Evolutionary conservation across 352 stramenopile species (phyloP), one percentile per base, ranked within the genome.

Genomic region (Globisporangium cystogenes): DNA sequence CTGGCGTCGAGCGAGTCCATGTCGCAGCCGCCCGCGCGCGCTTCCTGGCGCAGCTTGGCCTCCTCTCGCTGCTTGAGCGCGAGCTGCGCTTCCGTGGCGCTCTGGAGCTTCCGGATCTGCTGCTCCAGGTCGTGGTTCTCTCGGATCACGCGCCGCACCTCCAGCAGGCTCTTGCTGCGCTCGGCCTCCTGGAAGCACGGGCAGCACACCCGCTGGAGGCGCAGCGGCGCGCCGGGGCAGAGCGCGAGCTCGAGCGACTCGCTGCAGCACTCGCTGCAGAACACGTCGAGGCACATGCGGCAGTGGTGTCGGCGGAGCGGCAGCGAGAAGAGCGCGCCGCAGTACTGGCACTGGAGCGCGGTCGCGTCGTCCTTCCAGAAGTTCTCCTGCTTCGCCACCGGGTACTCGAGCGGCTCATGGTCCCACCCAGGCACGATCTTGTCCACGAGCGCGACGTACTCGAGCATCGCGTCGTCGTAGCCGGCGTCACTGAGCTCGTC

Each of bases 241-340:
- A 91, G 44, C 21, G 74, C 76, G 26, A 91, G 57, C 23, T 87
- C 72, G 29, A 91, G 52, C 0, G 53, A 47, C 8, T 70, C 62
- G 33, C 49, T 53, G 50, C 74, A 84, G 66, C 81, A 91, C 5
- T 55, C 20, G n/a, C 50, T 53, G 36, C 81, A 91, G 42, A 83
- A 91, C 16, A 91, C 83, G 18, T 82, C 68, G 55, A 91, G 64
- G 61, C 81, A 91, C 49, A 89, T 59, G 11, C 77, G 81, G 51
- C 81, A 91, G 53, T 91, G 81, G 26, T 89, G 81, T 8, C 81
- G 74, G 14, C 81, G 77, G 12, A 59, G 47, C 10, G 62, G 47
- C 16, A 72, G 26, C 23, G 64, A 70, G 52, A 91, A 91, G 27
- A 40, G n/a, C 21, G 55, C 56, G 23, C 64, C 68, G 42, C 81